Base-by-base conservation (phyloP, 139 green algal species). In the Chara braunii region DNA sequence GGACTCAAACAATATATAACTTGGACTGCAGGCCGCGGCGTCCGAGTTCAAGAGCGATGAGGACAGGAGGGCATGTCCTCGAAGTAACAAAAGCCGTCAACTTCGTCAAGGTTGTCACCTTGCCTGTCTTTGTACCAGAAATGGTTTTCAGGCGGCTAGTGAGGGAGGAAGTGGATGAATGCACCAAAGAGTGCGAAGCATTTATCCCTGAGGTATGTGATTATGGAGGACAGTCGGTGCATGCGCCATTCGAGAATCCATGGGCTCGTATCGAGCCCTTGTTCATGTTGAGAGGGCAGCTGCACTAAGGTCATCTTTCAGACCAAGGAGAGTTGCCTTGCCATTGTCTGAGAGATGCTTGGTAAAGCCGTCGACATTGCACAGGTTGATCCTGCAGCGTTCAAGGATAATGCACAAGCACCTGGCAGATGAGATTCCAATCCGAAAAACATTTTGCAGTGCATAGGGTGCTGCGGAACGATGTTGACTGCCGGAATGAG, bases 361-460 rank as follows among this genome's bases (percentile, higher is more conserved):
- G 6, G 30, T 0, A 68, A 68, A 28, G 59, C n/a, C n/a, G n/a
- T n/a, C n/a, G n/a, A n/a, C n/a, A n/a, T n/a, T n/a, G n/a, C n/a
- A n/a, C n/a, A n/a, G n/a, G n/a, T n/a, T n/a, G n/a, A n/a, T n/a
- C n/a, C n/a, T n/a, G n/a, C n/a, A n/a, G n/a, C n/a, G n/a, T n/a
- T n/a, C n/a, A n/a, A n/a, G n/a, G n/a, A 50, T 68, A 24, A 32
- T 68, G 11, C 43, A 65, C 4, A 66, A 65, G 29, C 24, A 50
- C 31, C 7, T 68, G 37, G 37, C 23, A 48, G 59, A 68, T 50
- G 45, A 67, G 37, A 66, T 69, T 1, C 58, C 58, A 9, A 68
- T 69, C 44, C 22, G 63, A 12, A 66, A 67, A 5, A 68, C 36
- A 28, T n/a, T n/a, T n/a, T n/a, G n/a, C n/a, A n/a, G n/a, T n/a